phyloP scores from a whole-genome alignment of 2,329 filamentous ascomycete genomes.

The Penicillium decumbens region DNA sequence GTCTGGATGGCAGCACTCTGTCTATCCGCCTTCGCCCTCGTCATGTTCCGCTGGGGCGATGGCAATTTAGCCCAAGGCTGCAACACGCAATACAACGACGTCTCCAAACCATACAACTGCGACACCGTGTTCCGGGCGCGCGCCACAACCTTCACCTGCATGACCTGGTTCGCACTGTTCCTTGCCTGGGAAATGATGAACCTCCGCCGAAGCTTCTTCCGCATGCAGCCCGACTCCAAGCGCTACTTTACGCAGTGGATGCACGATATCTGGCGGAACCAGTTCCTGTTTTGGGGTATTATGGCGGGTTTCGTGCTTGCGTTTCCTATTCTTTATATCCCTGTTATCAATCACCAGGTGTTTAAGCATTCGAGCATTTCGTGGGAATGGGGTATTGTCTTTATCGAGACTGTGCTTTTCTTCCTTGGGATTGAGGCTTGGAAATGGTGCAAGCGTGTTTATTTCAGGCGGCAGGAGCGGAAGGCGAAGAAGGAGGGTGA shows the following conservation, averaged over 20 bases:
- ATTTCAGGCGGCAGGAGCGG: constrained; percentile 38
- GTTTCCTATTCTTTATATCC: constrained; percentile 63
- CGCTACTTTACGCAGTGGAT: constrained; percentile 63
- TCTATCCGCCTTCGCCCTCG: constrained; percentile 58
- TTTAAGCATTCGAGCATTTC: constrained; percentile 63
- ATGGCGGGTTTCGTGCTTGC: constrained; percentile 54
- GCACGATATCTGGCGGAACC: constrained; percentile 64
- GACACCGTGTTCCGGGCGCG: constrained; percentile 65
- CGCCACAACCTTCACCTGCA: constrained; percentile 66
- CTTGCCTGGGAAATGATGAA: constrained; percentile 75
- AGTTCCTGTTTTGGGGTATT: constrained; percentile 66
- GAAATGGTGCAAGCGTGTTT: constrained; percentile 63
- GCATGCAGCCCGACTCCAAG: constrained; percentile 62
- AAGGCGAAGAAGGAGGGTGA: constrained; percentile 9
- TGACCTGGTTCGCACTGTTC: constrained; percentile 73
- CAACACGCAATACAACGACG: constrained; percentile 52
- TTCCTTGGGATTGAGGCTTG: constrained; percentile 61
- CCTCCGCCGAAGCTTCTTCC: constrained; percentile 68
- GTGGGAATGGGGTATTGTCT: constrained; percentile 67
- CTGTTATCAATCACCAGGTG: constrained; percentile 60
- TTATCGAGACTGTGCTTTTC: constrained; percentile 58
- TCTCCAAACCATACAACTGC: constrained; percentile 43
- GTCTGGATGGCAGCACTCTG: constrained; percentile 69
- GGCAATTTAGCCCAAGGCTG: constrained; percentile 58
- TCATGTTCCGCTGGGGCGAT: constrained; percentile 59